These are phyloP conservation scores for Umbelopsis isabellina DNA, from an alignment of 192 early-diverging fungal genomes.

Conservation along the genomic window DNA sequence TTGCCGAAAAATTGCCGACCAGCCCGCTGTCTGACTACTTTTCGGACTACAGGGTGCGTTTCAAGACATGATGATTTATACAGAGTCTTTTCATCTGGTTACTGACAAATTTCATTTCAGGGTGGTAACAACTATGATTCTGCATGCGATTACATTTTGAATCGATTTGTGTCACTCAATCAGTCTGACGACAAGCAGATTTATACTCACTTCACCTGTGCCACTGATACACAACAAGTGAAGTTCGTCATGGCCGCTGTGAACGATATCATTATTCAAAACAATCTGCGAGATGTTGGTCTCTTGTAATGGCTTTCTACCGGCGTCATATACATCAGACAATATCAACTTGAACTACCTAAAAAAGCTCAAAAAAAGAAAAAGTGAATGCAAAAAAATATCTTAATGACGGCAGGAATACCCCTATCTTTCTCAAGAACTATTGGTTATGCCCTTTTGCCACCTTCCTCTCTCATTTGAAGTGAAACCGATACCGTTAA, in stretches of 20 bases:
- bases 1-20: slow-evolving; percentile 84
- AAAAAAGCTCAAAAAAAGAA: background rate
- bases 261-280: slow-evolving; percentile 87
- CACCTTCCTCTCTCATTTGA: background rate
- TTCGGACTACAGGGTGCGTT: slow-evolving; percentile 67
- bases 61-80: background rate
- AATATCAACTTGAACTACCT: background rate
- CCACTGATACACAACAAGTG: slow-evolving; percentile 85
- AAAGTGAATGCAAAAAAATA: background rate
- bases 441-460: background rate
- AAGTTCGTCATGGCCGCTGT: slow-evolving; percentile 92
- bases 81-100: background rate
- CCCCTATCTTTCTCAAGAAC: background rate
- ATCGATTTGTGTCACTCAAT: slow-evolving; percentile 82
- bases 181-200: slow-evolving; percentile 81
- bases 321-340: background rate
- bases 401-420: background rate
- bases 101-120: background rate
- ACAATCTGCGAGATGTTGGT: slow-evolving; percentile 79
- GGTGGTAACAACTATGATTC: slow-evolving; percentile 74
- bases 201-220: slow-evolving; percentile 89
- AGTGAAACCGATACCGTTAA: background rate
- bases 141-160: slow-evolving; percentile 78
- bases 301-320: slow-evolving; percentile 60
- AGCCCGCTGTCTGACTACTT: slow-evolving; percentile 90